Base-by-base conservation (phyloP, 164 flowering plant genomes). In the Houttuynia cordata region DNA sequence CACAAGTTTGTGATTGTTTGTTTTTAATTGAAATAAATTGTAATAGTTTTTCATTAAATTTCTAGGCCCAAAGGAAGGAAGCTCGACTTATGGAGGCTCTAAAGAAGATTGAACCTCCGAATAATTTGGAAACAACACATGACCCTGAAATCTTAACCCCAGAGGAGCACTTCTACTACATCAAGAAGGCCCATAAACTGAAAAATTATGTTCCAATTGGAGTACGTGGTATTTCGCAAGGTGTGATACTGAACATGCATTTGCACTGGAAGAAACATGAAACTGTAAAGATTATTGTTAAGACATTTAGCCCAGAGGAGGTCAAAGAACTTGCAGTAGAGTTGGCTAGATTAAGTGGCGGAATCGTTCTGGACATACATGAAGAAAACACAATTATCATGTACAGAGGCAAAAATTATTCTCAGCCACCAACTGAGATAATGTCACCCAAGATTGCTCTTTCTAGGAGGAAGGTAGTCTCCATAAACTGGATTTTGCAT, bases 261-360 rank as follows among this genome's bases (percentile, higher is more conserved):
- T 73, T 94, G 71, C 99, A 94, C 59, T 94, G 97, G 99, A 94
- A 94, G 78, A 94, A 88, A 65, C 99, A 94, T 76, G 89, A 94
- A 61, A 91, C 96, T 21, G 53, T 94, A 63, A 61, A 88, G 72
- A 96, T 94, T 34, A 57, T 86, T 3, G 89, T 91, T 47, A 94
- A 91, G 76, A 88, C 97, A 34, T 94, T 88, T 70, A 62, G 93
- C 3, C 79, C 93, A 0, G 95, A 85, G 42, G 97, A 88, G 70
- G 99, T 94, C 51, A 85, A 81, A 74, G 93, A 88, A 68, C 85
- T 94, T 60, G 97, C 96, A 51, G 79, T 67, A 23, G 97, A 88
- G 77, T 77, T 94, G 30, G 95, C 99, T 17, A 79, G 91, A 71
- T 76, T 94, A 69, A 86, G 84, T 56, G 97, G 97, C 61, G 99